These are phyloP conservation scores for Aureobasidium sp. DNA, from an alignment of 2,329 filamentous ascomycete genomes.

Conservation along the genomic window DNA sequence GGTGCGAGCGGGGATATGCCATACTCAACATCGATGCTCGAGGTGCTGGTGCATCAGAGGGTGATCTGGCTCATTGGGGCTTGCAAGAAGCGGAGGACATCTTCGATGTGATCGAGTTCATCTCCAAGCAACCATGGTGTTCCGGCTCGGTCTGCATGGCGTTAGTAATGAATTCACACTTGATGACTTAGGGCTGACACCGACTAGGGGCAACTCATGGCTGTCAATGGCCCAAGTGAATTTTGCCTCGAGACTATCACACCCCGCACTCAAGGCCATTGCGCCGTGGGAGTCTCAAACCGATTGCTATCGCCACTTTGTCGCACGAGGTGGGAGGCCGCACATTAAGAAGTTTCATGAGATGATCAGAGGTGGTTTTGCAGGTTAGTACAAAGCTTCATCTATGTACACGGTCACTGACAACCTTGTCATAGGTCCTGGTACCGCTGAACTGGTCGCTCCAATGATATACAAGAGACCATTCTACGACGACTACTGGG, in stretches of 20 bases:
- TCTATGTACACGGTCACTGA: neutral
- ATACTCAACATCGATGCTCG: conserved; percentile 28
- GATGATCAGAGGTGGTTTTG: neutral
- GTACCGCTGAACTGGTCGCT: neutral
- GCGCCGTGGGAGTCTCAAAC: neutral
- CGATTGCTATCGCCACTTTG: neutral
- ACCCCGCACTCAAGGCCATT: neutral
- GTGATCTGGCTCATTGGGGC: conserved; percentile 32
- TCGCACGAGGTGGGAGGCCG: neutral
- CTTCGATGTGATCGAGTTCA: conserved; percentile 39
- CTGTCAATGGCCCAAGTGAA: neutral
- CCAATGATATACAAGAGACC: neutral
- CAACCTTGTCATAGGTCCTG: neutral
- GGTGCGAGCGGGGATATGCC: conserved; percentile 27
- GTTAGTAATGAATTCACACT: neutral
- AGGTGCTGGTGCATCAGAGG: conserved; percentile 28
- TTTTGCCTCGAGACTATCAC: neutral
- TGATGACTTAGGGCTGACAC: neutral
- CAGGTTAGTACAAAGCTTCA: neutral
- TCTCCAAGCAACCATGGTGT: conserved; percentile 39
- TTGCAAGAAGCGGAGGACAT: conserved; percentile 39
- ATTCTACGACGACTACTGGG: neutral
- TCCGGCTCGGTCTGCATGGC: conserved; percentile 38
- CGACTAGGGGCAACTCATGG: neutral
- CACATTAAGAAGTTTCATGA: neutral